Percentiles rank a stretch among this genome's conserved stretches.
These are phyloP conservation scores for Fusarium caatingaense DNA, from an alignment of 2,329 filamentous ascomycete species.

Conservation along the genomic window DNA sequence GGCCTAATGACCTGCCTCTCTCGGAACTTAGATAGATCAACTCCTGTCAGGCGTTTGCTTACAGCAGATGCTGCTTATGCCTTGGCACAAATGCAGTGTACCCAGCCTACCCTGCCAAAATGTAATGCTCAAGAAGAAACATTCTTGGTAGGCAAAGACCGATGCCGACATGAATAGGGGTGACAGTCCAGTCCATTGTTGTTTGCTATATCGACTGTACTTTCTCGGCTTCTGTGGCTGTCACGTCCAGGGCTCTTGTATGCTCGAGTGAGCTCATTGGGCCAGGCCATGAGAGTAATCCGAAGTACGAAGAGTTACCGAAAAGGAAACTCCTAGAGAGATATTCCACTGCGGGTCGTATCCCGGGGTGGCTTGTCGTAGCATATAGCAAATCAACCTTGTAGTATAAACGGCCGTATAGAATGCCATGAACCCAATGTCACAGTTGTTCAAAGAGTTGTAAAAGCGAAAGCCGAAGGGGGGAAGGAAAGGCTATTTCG, in stretches of 20 bases:
- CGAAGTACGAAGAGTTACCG: not conserved
- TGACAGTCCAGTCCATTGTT: not conserved
- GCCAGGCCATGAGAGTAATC: not conserved
- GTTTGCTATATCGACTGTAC: not conserved
- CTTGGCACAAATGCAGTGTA: not conserved
- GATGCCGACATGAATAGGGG: not conserved
- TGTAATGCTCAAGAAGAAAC: not conserved
- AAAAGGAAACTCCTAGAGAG: not conserved
- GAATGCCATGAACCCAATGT: not conserved
- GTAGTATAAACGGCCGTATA: conserved; percentile 2
- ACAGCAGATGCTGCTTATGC: not conserved
- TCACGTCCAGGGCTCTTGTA: not conserved
- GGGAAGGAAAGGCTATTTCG: not conserved
- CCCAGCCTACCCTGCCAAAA: not conserved
- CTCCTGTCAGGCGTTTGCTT: not conserved
- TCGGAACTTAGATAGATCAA: not conserved
- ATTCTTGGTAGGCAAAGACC: not conserved
- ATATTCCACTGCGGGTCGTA: not conserved
- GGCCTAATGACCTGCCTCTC: not conserved
- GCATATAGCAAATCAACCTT: not conserved
- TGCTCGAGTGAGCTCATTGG: not conserved
- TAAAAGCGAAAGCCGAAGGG: not conserved
- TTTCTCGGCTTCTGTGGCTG: not conserved
- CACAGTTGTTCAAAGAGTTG: not conserved
- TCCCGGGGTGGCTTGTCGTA: conserved; percentile 12